A percentile compares a stretch with the other conserved stretches of the same genome.
Conservation (phyloP, 2,329 filamentous ascomycete species). For the Ilyonectria robusta region DNA sequence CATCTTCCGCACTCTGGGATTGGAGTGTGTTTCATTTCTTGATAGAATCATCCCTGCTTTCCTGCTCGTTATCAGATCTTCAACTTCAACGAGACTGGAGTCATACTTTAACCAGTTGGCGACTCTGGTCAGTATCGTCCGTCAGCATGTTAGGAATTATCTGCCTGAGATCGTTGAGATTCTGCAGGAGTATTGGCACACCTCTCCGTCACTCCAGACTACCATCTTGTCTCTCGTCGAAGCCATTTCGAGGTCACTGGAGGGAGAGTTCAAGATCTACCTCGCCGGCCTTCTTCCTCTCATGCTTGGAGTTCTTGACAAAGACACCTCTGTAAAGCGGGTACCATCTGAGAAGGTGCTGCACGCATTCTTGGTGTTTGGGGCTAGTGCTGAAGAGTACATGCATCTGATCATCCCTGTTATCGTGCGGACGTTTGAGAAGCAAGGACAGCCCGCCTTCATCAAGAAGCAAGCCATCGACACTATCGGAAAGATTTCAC, state of each 20-base stretch:
- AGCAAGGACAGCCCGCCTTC: slow-evolving; percentile 82
- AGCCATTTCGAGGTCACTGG: slow-evolving; percentile 91
- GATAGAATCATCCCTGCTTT: slow-evolving; percentile 96
- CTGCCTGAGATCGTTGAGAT: slow-evolving; percentile 88
- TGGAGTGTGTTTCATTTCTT: slow-evolving; percentile 96
- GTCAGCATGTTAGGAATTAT: slow-evolving; percentile 95
- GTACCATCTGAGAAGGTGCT: slow-evolving; percentile 90
- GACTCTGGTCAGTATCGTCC: slow-evolving; percentile 92
- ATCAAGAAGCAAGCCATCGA: slow-evolving; percentile 93
- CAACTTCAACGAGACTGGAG: slow-evolving; percentile 83
- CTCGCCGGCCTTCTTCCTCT: slow-evolving; percentile 89
- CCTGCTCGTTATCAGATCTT: slow-evolving; percentile 87
- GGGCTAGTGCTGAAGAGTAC: slow-evolving; percentile 95
- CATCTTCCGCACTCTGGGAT: slow-evolving; percentile 94
- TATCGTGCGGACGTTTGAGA: slow-evolving; percentile 95
- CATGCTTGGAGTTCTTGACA: slow-evolving; percentile 95
- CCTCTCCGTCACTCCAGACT: slow-evolving; percentile 83
- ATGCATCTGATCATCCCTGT: slow-evolving; percentile 99
- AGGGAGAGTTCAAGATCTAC: slow-evolving; percentile 98
- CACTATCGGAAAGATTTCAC: slow-evolving; percentile 92
- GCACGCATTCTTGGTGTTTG: slow-evolving; percentile 96
- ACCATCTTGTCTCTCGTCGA: slow-evolving; percentile 95
- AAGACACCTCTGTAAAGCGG: slow-evolving; percentile 82
- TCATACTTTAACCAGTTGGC: slow-evolving; percentile 98
- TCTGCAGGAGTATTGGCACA: slow-evolving; percentile 91